These are phyloP conservation scores for Canariomyces notabilis DNA, from an alignment of 2,329 filamentous ascomycete species.

Conservation along the genomic window DNA sequence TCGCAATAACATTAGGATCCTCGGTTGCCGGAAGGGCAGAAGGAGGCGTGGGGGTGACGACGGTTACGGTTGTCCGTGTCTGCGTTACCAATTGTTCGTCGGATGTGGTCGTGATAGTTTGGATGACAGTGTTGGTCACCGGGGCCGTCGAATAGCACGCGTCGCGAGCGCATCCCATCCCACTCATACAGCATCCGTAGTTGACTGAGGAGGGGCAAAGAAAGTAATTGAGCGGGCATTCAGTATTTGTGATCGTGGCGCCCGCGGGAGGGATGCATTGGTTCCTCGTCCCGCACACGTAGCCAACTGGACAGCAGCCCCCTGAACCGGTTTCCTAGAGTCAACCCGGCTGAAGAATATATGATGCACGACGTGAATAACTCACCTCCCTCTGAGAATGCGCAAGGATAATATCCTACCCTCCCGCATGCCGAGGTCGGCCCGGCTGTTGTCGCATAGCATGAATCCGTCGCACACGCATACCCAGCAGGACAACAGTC, in stretches of 20 bases:
- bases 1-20: conserved; percentile 31
- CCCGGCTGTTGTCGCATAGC: conserved; percentile 23
- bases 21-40: conserved; percentile 25
- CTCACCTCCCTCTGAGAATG: conserved; percentile 17
- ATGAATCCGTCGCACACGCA: conserved; percentile 22
- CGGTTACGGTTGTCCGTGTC: conserved; percentile 36
- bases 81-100: conserved; percentile 36
- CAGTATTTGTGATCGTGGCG: conserved; percentile 30
- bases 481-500: conserved; percentile 31
- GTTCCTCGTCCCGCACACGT: conserved; percentile 34
- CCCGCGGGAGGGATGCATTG: conserved; percentile 43
- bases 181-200: conserved; percentile 49
- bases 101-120: conserved; percentile 42
- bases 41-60: conserved; percentile 36
- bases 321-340: conserved; percentile 28
- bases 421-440: conserved; percentile 16
- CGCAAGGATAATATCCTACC: conserved; percentile 18
- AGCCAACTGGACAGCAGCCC: conserved; percentile 42
- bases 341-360: background rate
- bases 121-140: conserved; percentile 40
- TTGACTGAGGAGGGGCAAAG: conserved; percentile 46
- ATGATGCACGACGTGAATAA: background rate
- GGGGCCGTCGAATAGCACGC: conserved; percentile 46
- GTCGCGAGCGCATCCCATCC: conserved; percentile 43
- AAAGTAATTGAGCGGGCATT: conserved; percentile 42